Evolutionary conservation across 1,139 yeast genomes (phyloP), one percentile per base, ranked within the genome.

Genomic region (Suhomyces coccinellae): DNA sequence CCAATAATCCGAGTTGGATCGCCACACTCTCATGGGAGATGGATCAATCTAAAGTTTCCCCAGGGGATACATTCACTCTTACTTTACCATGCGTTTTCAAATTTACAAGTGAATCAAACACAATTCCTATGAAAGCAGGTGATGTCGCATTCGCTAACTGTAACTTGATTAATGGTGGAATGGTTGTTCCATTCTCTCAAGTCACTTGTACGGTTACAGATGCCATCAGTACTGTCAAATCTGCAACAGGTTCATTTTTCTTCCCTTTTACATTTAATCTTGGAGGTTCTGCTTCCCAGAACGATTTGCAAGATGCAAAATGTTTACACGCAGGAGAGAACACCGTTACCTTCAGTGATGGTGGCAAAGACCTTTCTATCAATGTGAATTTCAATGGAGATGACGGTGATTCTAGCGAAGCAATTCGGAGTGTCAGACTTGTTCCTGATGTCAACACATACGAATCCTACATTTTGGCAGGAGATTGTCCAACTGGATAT

Each of bases 51-150:
- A 43, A 51, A 1, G 55, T 59, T 3, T 30, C 43, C 2, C 46
- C 68, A 0, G 70, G 71, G 13, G 73, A 68, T 47, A 66, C 71
- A 7, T 67, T 68, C 52, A 53, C 62, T 1, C 61, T 68, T 40
- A 44, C 43, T 15, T 49, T 68, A 52, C 70, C 70, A 4, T 58
- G 67, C 53, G 71, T 63, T 3, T 67, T 56, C 48, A 65, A 63
- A 44, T 65, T 66, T 41, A 62, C 69, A 6, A 38, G 64, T 5
- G 24, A 52, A 6, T 32, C 53, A 15, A 6, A 47, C 6, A 32
- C 55, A 3, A 40, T 65, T 4, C 36, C 47, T 15, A 56, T 67
- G 36, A 34, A 38, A 7, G 67, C 53, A 0, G 56, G 56, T 11
- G 41, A 52, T 4, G 47, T 42, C 1, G 39, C 46, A 1, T 65